Percentiles rank a stretch among this genome's conserved stretches.
Conservation (phyloP, 106 monocot genomes). For the Dendrobium nobile region DNA sequence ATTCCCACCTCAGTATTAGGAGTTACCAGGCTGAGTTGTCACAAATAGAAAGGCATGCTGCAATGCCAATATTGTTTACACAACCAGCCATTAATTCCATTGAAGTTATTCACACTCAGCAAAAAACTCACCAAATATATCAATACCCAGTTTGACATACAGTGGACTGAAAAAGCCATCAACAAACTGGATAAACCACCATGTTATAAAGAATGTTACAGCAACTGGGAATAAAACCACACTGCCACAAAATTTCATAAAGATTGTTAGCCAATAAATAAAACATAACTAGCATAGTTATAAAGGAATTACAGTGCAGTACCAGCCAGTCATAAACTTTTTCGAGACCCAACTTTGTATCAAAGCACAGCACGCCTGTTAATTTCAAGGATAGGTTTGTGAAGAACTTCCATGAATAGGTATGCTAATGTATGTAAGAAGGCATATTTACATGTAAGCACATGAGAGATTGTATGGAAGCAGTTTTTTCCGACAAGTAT, state of each 20-base stretch:
- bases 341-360: slow-evolving; percentile 90
- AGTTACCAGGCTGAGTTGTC: no score
- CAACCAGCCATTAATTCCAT: background rate
- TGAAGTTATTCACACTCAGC: background rate
- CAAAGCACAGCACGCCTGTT: slow-evolving; percentile 80
- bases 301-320: slow-evolving; percentile 1
- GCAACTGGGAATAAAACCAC: slow-evolving; percentile 97
- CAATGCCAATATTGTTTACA: no score
- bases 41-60: no score
- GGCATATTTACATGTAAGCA: background rate
- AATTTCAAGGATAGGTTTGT: slow-evolving; percentile 6
- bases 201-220: slow-evolving; percentile 90
- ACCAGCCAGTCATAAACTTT: slow-evolving; percentile 98
- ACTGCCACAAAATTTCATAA: slow-evolving; percentile 41
- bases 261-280: background rate
- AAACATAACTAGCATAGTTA: background rate
- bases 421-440: background rate
- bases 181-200: slow-evolving; percentile 99
- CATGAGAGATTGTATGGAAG: background rate
- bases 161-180: slow-evolving; percentile 97
- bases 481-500: background rate
- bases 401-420: background rate
- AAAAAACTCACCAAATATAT: slow-evolving; percentile 74
- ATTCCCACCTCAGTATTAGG: no score
- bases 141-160: slow-evolving; percentile 63